A percentile compares a stretch with the other conserved stretches of the same genome.
These are phyloP conservation scores for Neohortaea acidophila DNA, from an alignment of 495 filamentous ascomycete species.

Conservation along the genomic window DNA sequence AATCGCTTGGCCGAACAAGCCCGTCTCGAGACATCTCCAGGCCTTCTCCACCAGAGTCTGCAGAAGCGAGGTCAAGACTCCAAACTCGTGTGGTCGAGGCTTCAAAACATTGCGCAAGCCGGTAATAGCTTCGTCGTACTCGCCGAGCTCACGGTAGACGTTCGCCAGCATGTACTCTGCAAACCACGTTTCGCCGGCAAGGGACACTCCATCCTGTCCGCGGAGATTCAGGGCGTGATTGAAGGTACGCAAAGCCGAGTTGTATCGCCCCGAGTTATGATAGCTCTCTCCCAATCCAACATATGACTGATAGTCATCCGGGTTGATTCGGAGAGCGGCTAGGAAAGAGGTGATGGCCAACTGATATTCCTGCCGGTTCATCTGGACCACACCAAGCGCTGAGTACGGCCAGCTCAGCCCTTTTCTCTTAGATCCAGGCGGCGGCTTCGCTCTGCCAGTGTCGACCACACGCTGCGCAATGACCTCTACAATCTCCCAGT, in stretches of 20 bases:
- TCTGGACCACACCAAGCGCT: slow-evolving; percentile 88
- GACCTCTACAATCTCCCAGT: slow-evolving; percentile 93
- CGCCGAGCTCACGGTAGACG: slow-evolving; percentile 75
- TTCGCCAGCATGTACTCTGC: slow-evolving; percentile 95
- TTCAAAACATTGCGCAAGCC: slow-evolving; percentile 59
- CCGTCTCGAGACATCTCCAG: slow-evolving; percentile 58
- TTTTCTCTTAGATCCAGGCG: slow-evolving; percentile 80
- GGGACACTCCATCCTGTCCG: slow-evolving; percentile 32
- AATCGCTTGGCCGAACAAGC: slow-evolving; percentile 66
- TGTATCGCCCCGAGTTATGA: slow-evolving; percentile 79
- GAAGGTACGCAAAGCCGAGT: slow-evolving; percentile 85
- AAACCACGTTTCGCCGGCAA: slow-evolving; percentile 62
- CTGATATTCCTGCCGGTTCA: slow-evolving; percentile 82
- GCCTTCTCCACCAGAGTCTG: slow-evolving; percentile 76
- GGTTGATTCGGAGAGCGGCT: slow-evolving; percentile 66
- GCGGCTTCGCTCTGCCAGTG: slow-evolving; percentile 73
- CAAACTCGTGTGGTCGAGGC: slow-evolving; percentile 55
- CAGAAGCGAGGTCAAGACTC: slow-evolving; percentile 70
- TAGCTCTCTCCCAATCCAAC: slow-evolving; percentile 93
- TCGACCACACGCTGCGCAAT: slow-evolving; percentile 83
- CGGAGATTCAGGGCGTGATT: slow-evolving; percentile 61
- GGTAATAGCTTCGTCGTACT: slow-evolving; percentile 65
- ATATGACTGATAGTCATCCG: slow-evolving; percentile 84
- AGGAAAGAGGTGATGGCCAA: slow-evolving; percentile 86
- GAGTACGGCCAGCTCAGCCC: slow-evolving; percentile 92